Base-by-base conservation (phyloP, 495 filamentous ascomycete species). In the Aspergillus bridgeri region DNA sequence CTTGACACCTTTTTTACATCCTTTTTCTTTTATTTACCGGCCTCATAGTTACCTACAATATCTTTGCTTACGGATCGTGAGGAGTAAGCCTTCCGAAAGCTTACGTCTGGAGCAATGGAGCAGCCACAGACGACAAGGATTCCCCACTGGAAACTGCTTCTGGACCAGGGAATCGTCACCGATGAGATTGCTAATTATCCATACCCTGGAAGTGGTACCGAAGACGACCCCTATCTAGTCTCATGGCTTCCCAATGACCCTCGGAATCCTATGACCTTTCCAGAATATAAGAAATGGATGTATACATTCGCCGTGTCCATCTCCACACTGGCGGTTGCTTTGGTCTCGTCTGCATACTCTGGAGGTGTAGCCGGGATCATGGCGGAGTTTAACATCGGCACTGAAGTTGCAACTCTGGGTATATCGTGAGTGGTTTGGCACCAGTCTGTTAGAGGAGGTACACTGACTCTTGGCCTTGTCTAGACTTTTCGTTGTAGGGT, bases 341-440 rank as follows among this genome's bases (percentile, higher is more conserved):
- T 91, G 45, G 83, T 81, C 27, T 87, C 84, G 6, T 86, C 86
- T 3, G 86, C 84, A 6, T 90, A 84, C 56, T 65, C 81, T 24
- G 85, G 87, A 5, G 85, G 86, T 42, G 69, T 86, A 15, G 63
- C 68, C 5, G 69, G 83, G 53, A 77, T 88, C 47, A 74, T 82
- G 42, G 38, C n/a, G 2, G 75, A 79, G 15, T 87, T 88, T 61
- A 25, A 78, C 20, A 70, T 84, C 44, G 73, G 75, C 20, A 65
- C 68, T 1, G 79, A 81, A 27, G 72, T 88, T 0, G 78, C 77
- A 17, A 81, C 80, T 21, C 66, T 88, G 2, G 84, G 83, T 2
- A 57, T 88, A n/a, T 86, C 85, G 0, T 38, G 17, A 1, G 33
- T 38, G 0, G 1, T 15, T 17, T 13, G 7, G 13, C 8, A 15